Conservation (phyloP, 305 asterid genomes). For the Striga hermonthica region DNA sequence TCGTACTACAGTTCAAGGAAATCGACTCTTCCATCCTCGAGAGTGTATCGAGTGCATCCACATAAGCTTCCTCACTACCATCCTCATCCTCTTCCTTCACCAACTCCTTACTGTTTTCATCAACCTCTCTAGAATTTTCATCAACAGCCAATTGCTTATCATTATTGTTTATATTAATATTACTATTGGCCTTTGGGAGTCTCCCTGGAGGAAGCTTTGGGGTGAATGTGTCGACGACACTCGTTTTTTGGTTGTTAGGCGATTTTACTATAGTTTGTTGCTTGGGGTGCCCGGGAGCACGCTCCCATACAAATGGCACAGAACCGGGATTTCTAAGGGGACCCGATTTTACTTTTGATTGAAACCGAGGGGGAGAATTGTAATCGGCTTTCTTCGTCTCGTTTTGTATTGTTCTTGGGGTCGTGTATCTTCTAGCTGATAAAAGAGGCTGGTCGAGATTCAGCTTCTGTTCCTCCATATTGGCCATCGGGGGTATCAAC, state of each 20-base stretch:
- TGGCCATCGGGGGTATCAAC: no score
- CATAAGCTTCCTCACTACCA: constrained; percentile 32
- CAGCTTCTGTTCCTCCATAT: constrained; percentile 63
- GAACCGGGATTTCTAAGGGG: constrained; percentile 68
- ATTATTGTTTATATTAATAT: background rate
- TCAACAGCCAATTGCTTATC: constrained; percentile 8
- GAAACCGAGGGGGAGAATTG: constrained; percentile 41
- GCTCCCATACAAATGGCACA: constrained; percentile 84
- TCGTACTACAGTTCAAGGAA: constrained; percentile 68
- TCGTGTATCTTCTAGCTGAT: constrained; percentile 51
- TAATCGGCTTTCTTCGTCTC: constrained; percentile 26
- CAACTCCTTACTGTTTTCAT: constrained; percentile 29
- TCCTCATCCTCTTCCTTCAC: constrained; percentile 37
- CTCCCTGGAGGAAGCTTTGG: constrained; percentile 82
- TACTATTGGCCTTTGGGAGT: constrained; percentile 35
- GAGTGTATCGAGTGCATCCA: constrained; percentile 71
- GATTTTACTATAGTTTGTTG: constrained; percentile 23
- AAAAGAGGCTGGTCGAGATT: constrained; percentile 58
- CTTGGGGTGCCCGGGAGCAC: constrained; percentile 75
- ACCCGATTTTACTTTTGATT: constrained; percentile 69
- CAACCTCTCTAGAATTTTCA: constrained; percentile 28
- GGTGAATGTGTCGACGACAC: constrained; percentile 25
- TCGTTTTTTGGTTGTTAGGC: constrained; percentile 23
- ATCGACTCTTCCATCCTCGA: constrained; percentile 57
- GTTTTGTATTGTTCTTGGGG: constrained; percentile 34